Evolutionary conservation across 176 grass and related monocot species (phyloP), one percentile per base, ranked within the genome.

Genomic region (Pontederia crassipes): DNA sequence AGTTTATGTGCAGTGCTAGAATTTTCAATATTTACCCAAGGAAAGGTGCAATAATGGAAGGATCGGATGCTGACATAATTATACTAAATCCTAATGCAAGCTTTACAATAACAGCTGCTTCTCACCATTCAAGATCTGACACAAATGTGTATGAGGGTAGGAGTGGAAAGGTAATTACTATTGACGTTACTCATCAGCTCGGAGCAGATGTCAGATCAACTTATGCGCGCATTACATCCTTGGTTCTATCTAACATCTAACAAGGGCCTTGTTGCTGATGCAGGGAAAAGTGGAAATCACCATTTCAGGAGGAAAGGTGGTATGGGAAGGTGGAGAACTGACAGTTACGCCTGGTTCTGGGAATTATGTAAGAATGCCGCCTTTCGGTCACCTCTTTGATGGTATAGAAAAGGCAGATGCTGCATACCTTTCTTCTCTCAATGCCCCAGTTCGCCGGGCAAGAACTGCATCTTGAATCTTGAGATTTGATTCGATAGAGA

Each of bases 261-360:
- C 8, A 4, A 9, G 46, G 46, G 11, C 8, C 40, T 64, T 18
- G 61, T 64, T 18, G 61, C 47, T 65, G 28, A 3, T 78, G 12
- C 75, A 98, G 87, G 93, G 93, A 76, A 81, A 85, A 81, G 87
- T 98, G 28, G 93, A 98, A 67, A 58, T 86, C 11, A 98, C 87
- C 5, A 86, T 98, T 71, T 98, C 87, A 64, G 75, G 82, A 62
- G 93, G 87, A 0, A 83, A 46, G 67, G 79, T 98, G 45, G 87
- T 98, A 28, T 98, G 84, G 84, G 84, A 98, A 55, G 80, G 92
- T 55, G 82, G 76, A 2, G 66, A 65, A 32, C 74, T 92, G 63
- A 81, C 86, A 47, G 56, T 86, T 70, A 24, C 72, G 46, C 81
- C 87, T 29, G 88, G 93, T 66, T 83, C 78, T 50, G 88, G 93